phyloP scores from a whole-genome alignment of 805 yeast genomes.

The Candida krabiensis region DNA sequence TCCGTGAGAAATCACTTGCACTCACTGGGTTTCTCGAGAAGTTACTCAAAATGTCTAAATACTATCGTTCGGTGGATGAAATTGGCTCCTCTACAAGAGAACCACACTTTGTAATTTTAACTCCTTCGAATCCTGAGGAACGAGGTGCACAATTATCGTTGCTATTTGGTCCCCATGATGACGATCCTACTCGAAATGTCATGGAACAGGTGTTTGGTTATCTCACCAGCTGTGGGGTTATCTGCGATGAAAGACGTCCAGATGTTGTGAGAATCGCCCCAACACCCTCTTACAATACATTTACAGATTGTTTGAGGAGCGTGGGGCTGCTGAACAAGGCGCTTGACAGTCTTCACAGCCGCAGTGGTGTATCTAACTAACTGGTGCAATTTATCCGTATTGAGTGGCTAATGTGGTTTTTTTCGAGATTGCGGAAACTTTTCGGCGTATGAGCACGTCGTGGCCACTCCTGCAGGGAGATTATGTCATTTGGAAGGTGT shows the following conservation, averaged over 20 bases:
- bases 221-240: constrained; percentile 57
- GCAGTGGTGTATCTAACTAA: too few species aligned
- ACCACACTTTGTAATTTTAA: constrained; percentile 64
- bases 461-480: too few species aligned
- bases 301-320: constrained; percentile 56
- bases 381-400: too few species aligned
- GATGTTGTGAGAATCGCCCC: constrained; percentile 92
- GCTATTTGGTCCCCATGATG: constrained; percentile 54
- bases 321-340: constrained; percentile 45
- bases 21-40: constrained; percentile 59
- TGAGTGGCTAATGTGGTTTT: neutral
- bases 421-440: too few species aligned
- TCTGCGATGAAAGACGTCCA: constrained; percentile 89
- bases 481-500: too few species aligned
- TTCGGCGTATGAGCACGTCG: too few species aligned
- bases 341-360: constrained; percentile 19
- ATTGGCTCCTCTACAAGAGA: constrained; percentile 9
- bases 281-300: constrained; percentile 77
- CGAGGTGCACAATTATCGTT: constrained; percentile 85
- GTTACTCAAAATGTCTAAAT: constrained; percentile 45
- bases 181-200: constrained; percentile 37
- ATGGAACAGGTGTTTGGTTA: constrained; percentile 62
- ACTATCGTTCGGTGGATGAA: constrained; percentile 38
- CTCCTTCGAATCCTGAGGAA: constrained; percentile 58
- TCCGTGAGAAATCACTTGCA: constrained; percentile 55